Evolutionary conservation across 148 eudicot genomes (phyloP).

Genomic region (Rhododendron molle): DNA sequence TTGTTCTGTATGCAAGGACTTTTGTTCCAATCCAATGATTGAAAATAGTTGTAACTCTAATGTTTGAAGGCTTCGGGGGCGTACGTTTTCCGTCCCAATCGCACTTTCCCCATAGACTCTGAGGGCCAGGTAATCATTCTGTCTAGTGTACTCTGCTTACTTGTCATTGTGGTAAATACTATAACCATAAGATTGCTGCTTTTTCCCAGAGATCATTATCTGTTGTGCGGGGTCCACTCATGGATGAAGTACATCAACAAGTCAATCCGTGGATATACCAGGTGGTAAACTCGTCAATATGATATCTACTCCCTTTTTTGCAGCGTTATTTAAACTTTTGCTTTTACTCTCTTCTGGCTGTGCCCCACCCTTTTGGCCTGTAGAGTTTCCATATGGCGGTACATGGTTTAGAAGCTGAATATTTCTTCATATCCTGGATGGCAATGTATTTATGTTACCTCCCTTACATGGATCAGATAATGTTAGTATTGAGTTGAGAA

Average conservation of each 20-base stretch:
- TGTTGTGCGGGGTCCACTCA: constrained; percentile 55
- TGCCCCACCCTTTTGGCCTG: background rate
- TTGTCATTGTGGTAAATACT: background rate
- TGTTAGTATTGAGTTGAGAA: background rate
- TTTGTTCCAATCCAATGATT: background rate
- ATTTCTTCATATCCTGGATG: background rate
- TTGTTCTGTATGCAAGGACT: background rate
- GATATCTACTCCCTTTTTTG: background rate
- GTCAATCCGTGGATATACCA: constrained; percentile 65
- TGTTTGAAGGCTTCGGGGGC: constrained; percentile 74
- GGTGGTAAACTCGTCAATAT: constrained; percentile 30
- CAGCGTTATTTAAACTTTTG: background rate
- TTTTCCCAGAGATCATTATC: constrained; percentile 42
- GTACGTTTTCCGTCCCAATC: constrained; percentile 73
- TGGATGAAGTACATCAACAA: constrained; percentile 75
- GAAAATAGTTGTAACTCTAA: background rate
- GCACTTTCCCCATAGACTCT: constrained; percentile 37
- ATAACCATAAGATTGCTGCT: background rate
- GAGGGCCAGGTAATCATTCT: constrained; percentile 42
- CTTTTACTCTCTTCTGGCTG: background rate
- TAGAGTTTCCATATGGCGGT: background rate
- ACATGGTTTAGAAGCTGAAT: background rate
- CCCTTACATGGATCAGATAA: background rate
- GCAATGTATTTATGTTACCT: background rate
- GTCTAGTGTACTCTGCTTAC: background rate